Evolutionary conservation across 2,329 filamentous ascomycete genomes (phyloP).

Genomic region (Trichoderma koningii): DNA sequence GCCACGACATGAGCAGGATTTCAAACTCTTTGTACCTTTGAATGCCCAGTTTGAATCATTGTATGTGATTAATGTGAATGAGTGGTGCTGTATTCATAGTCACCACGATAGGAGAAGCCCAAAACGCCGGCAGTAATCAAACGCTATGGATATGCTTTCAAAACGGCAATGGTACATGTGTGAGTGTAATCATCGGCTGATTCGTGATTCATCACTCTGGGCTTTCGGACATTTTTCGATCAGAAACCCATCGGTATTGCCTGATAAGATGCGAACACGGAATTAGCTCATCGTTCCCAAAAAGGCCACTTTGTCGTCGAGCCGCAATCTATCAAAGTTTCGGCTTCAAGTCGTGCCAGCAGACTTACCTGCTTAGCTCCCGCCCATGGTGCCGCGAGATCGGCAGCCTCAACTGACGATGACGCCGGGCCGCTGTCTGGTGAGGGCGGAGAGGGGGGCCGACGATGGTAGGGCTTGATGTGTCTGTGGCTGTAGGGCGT

Average conservation of each 20-base stretch:
- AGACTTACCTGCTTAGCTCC: slow-evolving; percentile 18
- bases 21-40: not conserved
- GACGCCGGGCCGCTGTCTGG: not conserved
- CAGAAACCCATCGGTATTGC: not conserved
- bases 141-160: too few species aligned
- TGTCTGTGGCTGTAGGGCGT: not conserved
- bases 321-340: not conserved
- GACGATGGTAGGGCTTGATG: not conserved
- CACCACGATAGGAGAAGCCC: not conserved
- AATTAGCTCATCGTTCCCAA: not conserved
- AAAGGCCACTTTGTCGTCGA: not conserved
- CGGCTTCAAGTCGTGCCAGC: not conserved
- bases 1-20: not conserved
- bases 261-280: not conserved
- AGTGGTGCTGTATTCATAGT: not conserved
- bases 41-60: not conserved
- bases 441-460: not conserved
- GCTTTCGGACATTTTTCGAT: not conserved
- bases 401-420: not conserved
- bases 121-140: not conserved
- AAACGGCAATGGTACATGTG: too few species aligned
- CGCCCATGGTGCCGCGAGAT: slow-evolving; percentile 5
- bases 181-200: too few species aligned
- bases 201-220: not conserved
- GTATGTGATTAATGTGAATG: not conserved